Base-by-base conservation (phyloP, 179 eudicot genomes). In the Corrigiola litoralis region DNA sequence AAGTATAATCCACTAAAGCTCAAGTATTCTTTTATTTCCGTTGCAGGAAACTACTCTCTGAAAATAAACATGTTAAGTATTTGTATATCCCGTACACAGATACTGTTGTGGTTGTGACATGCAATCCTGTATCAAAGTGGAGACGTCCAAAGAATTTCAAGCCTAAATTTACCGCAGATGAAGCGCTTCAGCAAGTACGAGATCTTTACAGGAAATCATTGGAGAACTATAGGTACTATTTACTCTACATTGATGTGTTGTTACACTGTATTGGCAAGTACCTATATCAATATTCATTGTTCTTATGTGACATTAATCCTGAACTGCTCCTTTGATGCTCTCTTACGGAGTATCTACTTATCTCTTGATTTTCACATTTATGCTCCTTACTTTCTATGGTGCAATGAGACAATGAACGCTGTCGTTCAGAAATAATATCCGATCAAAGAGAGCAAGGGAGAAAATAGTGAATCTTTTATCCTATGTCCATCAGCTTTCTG, bases 21-120 rank as follows among this genome's bases (percentile, higher is more conserved):
- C 42, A 63, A 29, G 18, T 25, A 38, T 24, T 44, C 14, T 23
- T 47, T 49, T 24, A 38, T 50, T 58, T 52, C 48, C 29, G 72
- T 51, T 78, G 70, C 87, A 94, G 97, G 84, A 90, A 90, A 65
- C 75, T 84, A 62, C 83, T 94, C 38, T 86, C 95, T 20, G 96
- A 86, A 71, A 94, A 94, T 76, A 90, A 88, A 82, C 99, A 94
- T 72, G 83, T 94, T 58, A 94, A 90, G 82, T 94, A 94, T 75
- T 79, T 94, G 75, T 81, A 90, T 58, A 85, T 94, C 62, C 97
- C 99, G 65, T 86, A 84, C 71, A 88, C 99, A 9, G 94, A 90
- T 67, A 75, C 84, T 58, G 97, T 90, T 71, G 97, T 94, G 70
- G 92, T 94, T 61, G 99, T 94, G 77, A 90, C 74, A 4, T 94